A percentile compares a stretch with the other conserved stretches of the same genome.
Evolutionary conservation across 2,329 filamentous ascomycete species (phyloP).

Genomic region (Blumeria hordei): DNA sequence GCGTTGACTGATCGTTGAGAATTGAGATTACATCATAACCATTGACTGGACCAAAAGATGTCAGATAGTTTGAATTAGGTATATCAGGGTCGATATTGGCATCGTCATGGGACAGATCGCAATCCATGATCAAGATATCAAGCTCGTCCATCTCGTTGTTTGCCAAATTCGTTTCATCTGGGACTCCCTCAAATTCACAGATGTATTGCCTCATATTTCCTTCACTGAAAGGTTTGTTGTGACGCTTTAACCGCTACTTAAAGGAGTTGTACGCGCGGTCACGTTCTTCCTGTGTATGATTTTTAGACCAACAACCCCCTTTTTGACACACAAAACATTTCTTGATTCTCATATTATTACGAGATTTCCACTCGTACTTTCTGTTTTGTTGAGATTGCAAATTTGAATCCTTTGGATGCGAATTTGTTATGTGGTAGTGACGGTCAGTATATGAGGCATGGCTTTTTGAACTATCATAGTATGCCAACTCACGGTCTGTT

Average conservation of each 20-base stretch:
- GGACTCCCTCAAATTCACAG: background rate
- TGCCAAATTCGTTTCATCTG: background rate
- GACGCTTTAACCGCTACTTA: background rate
- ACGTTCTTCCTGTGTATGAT: background rate
- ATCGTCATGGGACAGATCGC: background rate
- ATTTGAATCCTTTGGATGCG: too few species aligned
- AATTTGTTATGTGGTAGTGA: background rate
- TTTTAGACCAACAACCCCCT: background rate
- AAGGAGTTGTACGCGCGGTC: background rate
- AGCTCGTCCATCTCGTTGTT: background rate
- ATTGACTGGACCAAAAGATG: background rate
- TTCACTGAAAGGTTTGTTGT: background rate
- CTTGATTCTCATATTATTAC: background rate
- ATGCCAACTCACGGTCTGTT: too few species aligned
- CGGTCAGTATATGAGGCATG: background rate
- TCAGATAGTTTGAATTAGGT: background rate
- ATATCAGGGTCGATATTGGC: background rate
- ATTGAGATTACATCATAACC: background rate
- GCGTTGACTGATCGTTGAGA: background rate
- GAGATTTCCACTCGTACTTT: too few species aligned
- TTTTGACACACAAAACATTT: background rate
- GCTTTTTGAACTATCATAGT: too few species aligned
- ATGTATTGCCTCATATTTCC: background rate
- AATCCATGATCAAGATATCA: constrained; percentile 1
- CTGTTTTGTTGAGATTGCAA: too few species aligned